These are phyloP conservation scores for Fusarium scirpi DNA, from an alignment of 2,329 filamentous ascomycete species.

Conservation along the genomic window DNA sequence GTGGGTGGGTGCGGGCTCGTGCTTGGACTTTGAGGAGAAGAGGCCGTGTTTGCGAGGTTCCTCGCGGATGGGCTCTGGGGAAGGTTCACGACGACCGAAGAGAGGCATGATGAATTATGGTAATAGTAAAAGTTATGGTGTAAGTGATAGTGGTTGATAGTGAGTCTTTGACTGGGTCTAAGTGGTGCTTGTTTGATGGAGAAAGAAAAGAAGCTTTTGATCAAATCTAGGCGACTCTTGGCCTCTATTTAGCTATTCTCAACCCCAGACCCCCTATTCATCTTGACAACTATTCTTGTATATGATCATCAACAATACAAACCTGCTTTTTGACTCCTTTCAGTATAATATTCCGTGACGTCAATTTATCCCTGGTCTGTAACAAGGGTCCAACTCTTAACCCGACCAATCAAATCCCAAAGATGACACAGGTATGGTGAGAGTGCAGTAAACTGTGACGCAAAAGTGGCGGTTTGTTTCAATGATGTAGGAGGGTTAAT, in stretches of 20 bases:
- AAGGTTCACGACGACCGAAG: constrained; percentile 49
- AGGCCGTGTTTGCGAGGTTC: constrained; percentile 52
- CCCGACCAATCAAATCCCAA: constrained; percentile 21
- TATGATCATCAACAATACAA: constrained; percentile 22
- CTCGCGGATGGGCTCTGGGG: constrained; percentile 49
- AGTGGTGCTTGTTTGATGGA: constrained; percentile 19
- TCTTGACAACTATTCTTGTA: constrained; percentile 3
- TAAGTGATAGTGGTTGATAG: neutral
- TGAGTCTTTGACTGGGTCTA: neutral
- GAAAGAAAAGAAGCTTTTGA: constrained; percentile 17
- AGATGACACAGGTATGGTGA: constrained; percentile 29
- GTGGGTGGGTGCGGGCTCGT: constrained; percentile 45
- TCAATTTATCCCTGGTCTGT: constrained; percentile 27
- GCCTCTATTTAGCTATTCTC: constrained; percentile 30
- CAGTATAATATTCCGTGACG: constrained; percentile 21
- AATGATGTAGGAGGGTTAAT: neutral
- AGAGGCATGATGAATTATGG: constrained; percentile 47
- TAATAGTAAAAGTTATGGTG: neutral
- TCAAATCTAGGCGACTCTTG: constrained; percentile 32
- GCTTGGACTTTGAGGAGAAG: constrained; percentile 49
- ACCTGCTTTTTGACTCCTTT: constrained; percentile 28
- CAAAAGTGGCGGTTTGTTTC: constrained; percentile 1
- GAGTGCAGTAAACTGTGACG: constrained; percentile 20
- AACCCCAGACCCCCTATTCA: neutral
- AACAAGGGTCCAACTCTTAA: constrained; percentile 15